These are phyloP conservation scores for Chaetomium sp. DNA, from an alignment of 2,329 filamentous ascomycete species.

Conservation along the genomic window DNA sequence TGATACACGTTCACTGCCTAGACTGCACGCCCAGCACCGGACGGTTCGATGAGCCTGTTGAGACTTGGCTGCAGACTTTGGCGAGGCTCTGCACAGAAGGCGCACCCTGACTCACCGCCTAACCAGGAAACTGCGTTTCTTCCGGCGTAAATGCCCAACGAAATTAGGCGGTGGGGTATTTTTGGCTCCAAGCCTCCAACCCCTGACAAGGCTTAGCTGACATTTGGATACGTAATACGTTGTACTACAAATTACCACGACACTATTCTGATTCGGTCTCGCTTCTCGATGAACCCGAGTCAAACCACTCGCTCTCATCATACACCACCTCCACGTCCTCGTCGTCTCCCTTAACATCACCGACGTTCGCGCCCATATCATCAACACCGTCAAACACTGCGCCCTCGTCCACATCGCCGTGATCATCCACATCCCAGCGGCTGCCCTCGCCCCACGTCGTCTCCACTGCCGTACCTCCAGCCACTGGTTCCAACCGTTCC, in stretches of 20 bases:
- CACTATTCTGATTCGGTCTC: not conserved
- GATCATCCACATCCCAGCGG: not conserved
- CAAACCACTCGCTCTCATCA: constrained; percentile 4
- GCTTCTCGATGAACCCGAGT: not conserved
- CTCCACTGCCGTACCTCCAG: not conserved
- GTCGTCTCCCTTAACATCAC: constrained; percentile 3
- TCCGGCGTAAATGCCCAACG: too few species aligned
- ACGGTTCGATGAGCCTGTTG: too few species aligned
- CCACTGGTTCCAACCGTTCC: not conserved
- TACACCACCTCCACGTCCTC: constrained; percentile 8
- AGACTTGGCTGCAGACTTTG: too few species aligned
- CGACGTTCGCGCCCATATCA: constrained; percentile 16
- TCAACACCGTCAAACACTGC: constrained; percentile 15
- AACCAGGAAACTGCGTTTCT: too few species aligned
- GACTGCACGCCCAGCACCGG: too few species aligned
- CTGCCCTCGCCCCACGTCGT: not conserved
- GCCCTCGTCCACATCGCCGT: constrained; percentile 1
- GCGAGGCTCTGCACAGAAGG: too few species aligned
- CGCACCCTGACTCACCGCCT: too few species aligned
- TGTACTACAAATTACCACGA: not conserved
- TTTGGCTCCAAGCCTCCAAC: not conserved
- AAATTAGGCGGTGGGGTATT: not conserved
- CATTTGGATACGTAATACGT: too few species aligned
- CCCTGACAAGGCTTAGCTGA: not conserved
- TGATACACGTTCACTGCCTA: too few species aligned